phyloP scores from a whole-genome alignment of 106 monocot genomes.

The Posidonia australis region DNA sequence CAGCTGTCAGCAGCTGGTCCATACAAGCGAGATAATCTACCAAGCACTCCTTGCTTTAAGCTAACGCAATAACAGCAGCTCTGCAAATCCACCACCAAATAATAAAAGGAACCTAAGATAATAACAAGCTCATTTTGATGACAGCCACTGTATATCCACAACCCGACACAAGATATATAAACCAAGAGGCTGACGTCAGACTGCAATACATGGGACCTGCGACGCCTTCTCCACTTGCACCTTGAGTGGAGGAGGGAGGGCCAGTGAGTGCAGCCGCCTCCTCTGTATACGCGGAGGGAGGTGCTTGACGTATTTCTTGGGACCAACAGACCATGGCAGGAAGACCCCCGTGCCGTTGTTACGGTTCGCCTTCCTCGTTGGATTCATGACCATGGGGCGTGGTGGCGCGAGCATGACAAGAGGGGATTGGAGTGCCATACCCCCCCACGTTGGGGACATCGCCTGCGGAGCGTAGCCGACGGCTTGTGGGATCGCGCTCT shows the following conservation, averaged over 20 bases:
- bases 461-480: neutral
- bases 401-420: neutral
- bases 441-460: constrained; percentile 1
- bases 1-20: neutral
- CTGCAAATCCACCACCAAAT: no score
- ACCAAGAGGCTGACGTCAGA: neutral
- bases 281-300: constrained; percentile 83
- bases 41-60: no score
- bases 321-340: constrained; percentile 44
- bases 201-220: constrained; percentile 14
- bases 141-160: neutral
- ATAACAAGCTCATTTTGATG: no score
- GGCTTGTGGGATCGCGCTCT: neutral
- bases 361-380: neutral
- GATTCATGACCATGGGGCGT: neutral
- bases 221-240: constrained; percentile 11
- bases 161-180: neutral
- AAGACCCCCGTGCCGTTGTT: constrained; percentile 2
- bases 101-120: no score
- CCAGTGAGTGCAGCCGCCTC: constrained; percentile 44
- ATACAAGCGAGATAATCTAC: no score
- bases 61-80: no score
- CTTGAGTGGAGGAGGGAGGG: constrained; percentile 6
- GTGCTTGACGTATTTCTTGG: constrained; percentile 81
- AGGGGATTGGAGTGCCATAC: neutral